Conservation (phyloP, 2,329 filamentous ascomycete species). For the Scleromitrula shiraiana region DNA sequence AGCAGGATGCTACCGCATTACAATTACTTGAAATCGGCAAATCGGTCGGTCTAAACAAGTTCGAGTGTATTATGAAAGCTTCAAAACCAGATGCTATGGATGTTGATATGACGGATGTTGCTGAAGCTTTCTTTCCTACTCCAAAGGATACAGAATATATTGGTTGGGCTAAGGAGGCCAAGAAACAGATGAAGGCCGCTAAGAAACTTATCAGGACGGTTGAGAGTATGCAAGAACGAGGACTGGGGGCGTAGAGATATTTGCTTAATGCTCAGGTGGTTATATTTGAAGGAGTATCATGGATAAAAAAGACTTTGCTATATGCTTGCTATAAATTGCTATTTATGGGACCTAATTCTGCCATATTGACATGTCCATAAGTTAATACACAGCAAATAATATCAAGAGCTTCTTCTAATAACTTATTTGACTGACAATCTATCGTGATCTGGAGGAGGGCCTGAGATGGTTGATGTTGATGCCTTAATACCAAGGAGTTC, state of each 20-base stretch:
- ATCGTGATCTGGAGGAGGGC: too few species aligned
- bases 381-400: too few species aligned
- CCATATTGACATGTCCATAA: too few species aligned
- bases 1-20: background rate
- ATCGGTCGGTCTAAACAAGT: background rate
- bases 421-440: background rate
- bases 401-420: background rate
- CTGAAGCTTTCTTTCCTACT: background rate
- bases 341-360: too few species aligned
- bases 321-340: background rate
- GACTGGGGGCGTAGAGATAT: background rate
- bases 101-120: background rate
- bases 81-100: background rate
- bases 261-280: background rate
- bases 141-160: background rate
- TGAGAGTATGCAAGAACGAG: background rate
- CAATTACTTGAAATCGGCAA: conserved; percentile 1
- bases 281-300: too few species aligned
- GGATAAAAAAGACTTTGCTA: background rate
- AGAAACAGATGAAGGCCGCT: conserved; percentile 1
- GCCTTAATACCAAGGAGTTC: background rate
- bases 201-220: conserved; percentile 2
- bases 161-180: conserved; percentile 8
- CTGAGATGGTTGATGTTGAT: background rate
- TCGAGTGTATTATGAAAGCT: conserved; percentile 6